phyloP scores from a whole-genome alignment of 1,284 basidiomycete species.

The Pseudozyma flocculosa region DNA sequence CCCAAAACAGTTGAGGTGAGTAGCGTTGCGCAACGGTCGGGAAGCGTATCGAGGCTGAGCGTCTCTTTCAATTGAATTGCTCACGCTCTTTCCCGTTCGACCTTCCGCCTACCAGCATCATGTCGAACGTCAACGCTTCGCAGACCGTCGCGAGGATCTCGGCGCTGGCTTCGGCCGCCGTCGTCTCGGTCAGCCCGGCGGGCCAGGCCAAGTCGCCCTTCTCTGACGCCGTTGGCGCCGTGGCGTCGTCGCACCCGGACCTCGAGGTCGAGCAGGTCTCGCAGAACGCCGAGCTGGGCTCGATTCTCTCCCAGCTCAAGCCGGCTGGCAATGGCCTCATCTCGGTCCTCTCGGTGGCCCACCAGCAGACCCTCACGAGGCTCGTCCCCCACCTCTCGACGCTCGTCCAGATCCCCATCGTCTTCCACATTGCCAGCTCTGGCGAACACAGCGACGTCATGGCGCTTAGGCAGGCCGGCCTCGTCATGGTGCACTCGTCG shows the following conservation, averaged over 20 bases:
- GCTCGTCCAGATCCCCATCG: slow-evolving; percentile 41
- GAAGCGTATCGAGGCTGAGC: no score
- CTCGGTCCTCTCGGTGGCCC: slow-evolving; percentile 37
- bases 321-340: slow-evolving; percentile 31
- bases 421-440: slow-evolving; percentile 45
- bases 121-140: slow-evolving; percentile 33
- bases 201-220: slow-evolving; percentile 27
- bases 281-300: slow-evolving; percentile 36
- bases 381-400: slow-evolving; percentile 50
- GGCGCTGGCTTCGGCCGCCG: slow-evolving; percentile 26
- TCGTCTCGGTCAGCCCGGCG: slow-evolving; percentile 33
- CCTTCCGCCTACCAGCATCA: slow-evolving; percentile 2
- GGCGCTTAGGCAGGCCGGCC: slow-evolving; percentile 65
- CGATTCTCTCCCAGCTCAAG: slow-evolving; percentile 34
- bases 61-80: no score
- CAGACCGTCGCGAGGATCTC: slow-evolving; percentile 36
- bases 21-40: no score
- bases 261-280: slow-evolving; percentile 36
- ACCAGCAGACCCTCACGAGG: slow-evolving; percentile 41
- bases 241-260: slow-evolving; percentile 19
- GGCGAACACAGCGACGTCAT: slow-evolving; percentile 67
- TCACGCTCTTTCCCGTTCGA: no score
- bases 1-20: no score
- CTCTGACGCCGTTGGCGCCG: slow-evolving; percentile 18
- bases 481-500: slow-evolving; percentile 68